These are phyloP conservation scores for Trichophyton equinum DNA, from an alignment of 2,329 filamentous ascomycete species.

Conservation along the genomic window DNA sequence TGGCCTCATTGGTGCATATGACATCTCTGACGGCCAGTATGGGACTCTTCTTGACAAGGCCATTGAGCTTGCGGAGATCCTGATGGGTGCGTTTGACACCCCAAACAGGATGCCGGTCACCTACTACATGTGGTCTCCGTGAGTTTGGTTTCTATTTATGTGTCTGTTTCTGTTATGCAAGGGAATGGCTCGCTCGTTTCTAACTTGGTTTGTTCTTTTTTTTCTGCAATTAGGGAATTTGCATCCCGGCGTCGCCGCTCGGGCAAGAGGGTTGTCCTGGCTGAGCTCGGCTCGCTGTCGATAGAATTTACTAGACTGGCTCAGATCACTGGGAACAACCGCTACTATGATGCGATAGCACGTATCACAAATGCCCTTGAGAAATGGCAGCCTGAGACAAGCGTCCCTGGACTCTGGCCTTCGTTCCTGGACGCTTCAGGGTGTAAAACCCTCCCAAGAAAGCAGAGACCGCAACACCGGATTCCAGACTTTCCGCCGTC, in stretches of 20 bases:
- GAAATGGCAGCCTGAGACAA: conserved; percentile 24
- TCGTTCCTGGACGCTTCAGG: conserved; percentile 61
- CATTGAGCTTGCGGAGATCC: conserved; percentile 42
- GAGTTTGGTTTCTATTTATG: conserved; percentile 17
- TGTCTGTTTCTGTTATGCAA: neutral
- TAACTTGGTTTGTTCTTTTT: conserved; percentile 38
- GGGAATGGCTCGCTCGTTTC: conserved; percentile 24
- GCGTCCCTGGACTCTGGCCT: conserved; percentile 31
- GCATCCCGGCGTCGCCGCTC: conserved; percentile 19
- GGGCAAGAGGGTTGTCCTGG: conserved; percentile 17
- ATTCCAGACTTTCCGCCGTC: neutral
- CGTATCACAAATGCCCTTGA: conserved; percentile 27
- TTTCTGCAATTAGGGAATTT: conserved; percentile 58
- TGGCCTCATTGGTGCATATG: conserved; percentile 42
- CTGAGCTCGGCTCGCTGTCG: conserved; percentile 29
- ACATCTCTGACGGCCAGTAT: conserved; percentile 46
- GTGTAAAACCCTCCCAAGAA: conserved; percentile 42
- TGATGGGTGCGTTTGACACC: conserved; percentile 35
- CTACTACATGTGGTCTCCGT: conserved; percentile 64
- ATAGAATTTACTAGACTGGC: conserved; percentile 32
- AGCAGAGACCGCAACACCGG: neutral
- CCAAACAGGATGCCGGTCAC: conserved; percentile 20
- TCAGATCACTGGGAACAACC: conserved; percentile 27
- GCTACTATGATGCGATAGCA: conserved; percentile 29
- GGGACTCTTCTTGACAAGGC: conserved; percentile 39